phyloP scores from a whole-genome alignment of 345 rosid genomes.

The Sisymbrium altissimum region DNA sequence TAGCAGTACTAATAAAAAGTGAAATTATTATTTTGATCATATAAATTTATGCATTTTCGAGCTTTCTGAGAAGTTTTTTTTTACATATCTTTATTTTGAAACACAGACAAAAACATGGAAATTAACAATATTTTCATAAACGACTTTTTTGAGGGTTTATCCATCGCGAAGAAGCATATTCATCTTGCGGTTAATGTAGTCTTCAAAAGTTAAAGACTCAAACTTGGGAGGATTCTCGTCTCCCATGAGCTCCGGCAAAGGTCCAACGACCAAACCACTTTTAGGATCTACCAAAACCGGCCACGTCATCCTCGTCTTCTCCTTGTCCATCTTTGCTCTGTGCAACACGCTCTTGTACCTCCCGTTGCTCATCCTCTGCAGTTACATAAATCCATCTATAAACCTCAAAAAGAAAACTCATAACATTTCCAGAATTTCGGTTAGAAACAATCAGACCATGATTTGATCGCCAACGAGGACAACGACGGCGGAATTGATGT shows the following conservation, averaged over 20 bases:
- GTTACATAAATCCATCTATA: background rate
- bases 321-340: background rate
- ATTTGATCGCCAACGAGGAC: slow-evolving; percentile 10
- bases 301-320: slow-evolving; percentile 1
- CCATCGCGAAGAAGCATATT: background rate
- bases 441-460: background rate
- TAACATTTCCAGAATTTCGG: background rate
- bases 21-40: no score
- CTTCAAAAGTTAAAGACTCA: background rate
- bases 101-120: background rate
- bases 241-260: background rate
- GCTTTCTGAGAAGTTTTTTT: no score
- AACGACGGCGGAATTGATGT: background rate
- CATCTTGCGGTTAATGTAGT: background rate
- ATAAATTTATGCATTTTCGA: background rate
- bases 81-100: background rate
- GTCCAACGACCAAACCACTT: background rate
- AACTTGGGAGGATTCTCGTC: slow-evolving; percentile 9
- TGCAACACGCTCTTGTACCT: slow-evolving; percentile 2
- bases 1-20: no score
- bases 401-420: background rate
- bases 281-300: background rate
- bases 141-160: background rate
- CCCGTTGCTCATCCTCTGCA: background rate
- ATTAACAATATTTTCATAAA: background rate